These are phyloP conservation scores for Ophiostoma ulmi DNA, from an alignment of 2,329 filamentous ascomycete genomes.

Conservation along the genomic window DNA sequence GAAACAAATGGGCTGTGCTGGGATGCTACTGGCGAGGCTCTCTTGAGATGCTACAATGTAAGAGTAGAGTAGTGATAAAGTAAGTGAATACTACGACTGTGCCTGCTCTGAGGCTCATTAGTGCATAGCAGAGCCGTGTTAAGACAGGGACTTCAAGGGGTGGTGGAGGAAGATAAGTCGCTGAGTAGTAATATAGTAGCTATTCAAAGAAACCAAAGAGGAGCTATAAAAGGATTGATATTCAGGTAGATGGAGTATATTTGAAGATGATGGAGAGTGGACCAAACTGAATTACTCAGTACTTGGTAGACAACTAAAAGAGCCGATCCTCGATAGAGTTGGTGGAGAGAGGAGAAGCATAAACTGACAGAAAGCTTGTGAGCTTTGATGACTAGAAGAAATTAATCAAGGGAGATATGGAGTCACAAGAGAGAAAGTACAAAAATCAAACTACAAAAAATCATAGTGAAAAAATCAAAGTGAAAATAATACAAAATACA, in stretches of 20 bases:
- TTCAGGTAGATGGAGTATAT: background rate
- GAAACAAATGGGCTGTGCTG: conserved; percentile 4
- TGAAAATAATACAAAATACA: no score
- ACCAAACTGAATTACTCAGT: no score
- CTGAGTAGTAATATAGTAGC: background rate
- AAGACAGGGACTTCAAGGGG: conserved; percentile 7
- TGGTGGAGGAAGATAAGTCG: no score
- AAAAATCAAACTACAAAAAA: background rate
- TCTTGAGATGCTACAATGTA: background rate
- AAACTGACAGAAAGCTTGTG: conserved; percentile 5
- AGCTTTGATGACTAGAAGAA: background rate
- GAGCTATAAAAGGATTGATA: background rate
- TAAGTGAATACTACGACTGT: background rate
- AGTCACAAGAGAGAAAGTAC: background rate
- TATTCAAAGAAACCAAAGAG: background rate
- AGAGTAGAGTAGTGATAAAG: background rate
- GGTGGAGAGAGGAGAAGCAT: conserved; percentile 9
- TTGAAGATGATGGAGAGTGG: background rate
- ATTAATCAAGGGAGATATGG: background rate
- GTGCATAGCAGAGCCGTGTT: background rate
- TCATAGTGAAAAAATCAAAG: background rate
- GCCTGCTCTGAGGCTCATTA: conserved; percentile 6
- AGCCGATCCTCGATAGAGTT: conserved; percentile 2
- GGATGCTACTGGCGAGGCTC: background rate
- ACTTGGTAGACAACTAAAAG: background rate